Conservation (phyloP, 805 yeast species). For the Yarrowia porcina region DNA sequence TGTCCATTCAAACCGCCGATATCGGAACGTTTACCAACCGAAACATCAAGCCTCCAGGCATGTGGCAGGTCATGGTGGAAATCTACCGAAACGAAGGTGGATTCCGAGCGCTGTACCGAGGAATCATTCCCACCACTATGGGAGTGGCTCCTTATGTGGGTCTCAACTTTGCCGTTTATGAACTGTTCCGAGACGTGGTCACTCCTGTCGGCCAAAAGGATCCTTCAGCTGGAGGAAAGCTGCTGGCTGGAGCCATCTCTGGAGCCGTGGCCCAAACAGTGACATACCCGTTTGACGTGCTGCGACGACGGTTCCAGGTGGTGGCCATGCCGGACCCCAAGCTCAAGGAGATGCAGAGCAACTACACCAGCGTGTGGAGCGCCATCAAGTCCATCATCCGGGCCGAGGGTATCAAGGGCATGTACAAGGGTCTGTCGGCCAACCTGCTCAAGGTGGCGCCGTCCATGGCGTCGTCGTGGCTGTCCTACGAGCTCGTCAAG, state of each 20-base stretch:
- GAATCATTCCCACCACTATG: conserved; percentile 82
- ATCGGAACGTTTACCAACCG: conserved; percentile 28
- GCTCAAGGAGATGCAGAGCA: conserved; percentile 47
- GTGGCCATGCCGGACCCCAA: conserved; percentile 63
- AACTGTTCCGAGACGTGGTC: conserved; percentile 61
- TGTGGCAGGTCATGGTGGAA: conserved; percentile 51
- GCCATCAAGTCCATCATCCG: conserved; percentile 68
- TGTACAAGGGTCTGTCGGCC: conserved; percentile 59
- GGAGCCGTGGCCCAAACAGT: conserved; percentile 89
- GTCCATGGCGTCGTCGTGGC: conserved; percentile 94
- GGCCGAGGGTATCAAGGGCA: conserved; percentile 78
- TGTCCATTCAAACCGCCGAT: conserved; percentile 84
- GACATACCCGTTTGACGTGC: conserved; percentile 87
- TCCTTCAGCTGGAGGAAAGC: conserved; percentile 51
- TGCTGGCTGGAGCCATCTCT: conserved; percentile 76
- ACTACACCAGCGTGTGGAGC: conserved; percentile 66
- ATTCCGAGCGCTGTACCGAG: conserved; percentile 69
- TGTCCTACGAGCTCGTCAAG: conserved; percentile 73
- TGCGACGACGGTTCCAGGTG: conserved; percentile 88
- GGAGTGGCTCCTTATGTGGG: conserved; percentile 98
- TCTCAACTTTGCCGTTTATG: conserved; percentile 86
- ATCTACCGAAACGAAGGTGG: conserved; percentile 84
- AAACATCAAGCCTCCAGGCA: conserved; percentile 59
- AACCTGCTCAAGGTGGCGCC: conserved; percentile 89
- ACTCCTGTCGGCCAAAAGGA: conserved; percentile 39